Evolutionary conservation across 768 basidiomycete genomes (phyloP).

Genomic region (Botryobasidium botryosum): DNA sequence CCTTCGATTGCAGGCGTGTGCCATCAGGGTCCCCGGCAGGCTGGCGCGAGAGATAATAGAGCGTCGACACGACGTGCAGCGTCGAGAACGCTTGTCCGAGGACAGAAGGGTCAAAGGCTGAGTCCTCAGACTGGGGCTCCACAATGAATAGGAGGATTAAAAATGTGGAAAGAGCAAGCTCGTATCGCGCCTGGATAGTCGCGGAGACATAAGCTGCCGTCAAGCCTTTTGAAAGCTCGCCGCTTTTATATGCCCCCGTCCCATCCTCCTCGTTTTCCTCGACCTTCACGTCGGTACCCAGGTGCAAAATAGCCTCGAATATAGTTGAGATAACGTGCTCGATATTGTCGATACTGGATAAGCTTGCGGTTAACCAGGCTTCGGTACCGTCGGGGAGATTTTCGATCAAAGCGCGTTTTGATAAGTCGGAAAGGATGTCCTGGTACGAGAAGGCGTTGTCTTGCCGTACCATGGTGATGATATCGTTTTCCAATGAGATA

Average conservation of each 20-base stretch:
- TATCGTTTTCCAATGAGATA: constrained; percentile 24
- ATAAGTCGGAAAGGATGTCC: constrained; percentile 25
- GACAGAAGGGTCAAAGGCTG: constrained; percentile 32
- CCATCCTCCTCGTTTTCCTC: constrained; percentile 44
- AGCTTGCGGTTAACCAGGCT: constrained; percentile 26
- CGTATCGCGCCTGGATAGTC: constrained; percentile 57
- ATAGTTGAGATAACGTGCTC: constrained; percentile 48
- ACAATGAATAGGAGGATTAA: constrained; percentile 55
- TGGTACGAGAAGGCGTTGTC: constrained; percentile 62
- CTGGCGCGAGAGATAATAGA: constrained; percentile 42
- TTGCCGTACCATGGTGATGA: constrained; percentile 51
- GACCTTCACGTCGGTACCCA: constrained; percentile 50
- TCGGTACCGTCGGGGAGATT: constrained; percentile 40
- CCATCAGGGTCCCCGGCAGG: constrained; percentile 29
- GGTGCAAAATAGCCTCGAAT: constrained; percentile 54
- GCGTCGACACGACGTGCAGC: constrained; percentile 59
- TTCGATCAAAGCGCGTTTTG: constrained; percentile 26
- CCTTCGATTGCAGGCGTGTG: not conserved
- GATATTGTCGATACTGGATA: constrained; percentile 40
- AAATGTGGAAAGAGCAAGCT: constrained; percentile 48
- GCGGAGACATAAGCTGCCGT: constrained; percentile 44
- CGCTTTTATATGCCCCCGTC: constrained; percentile 14
- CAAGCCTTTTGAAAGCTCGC: constrained; percentile 48
- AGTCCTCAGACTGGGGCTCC: constrained; percentile 35
- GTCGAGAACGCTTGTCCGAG: constrained; percentile 51